Percentiles rank a stretch among this genome's conserved stretches.
Evolutionary conservation across 768 basidiomycete genomes (phyloP).

Genomic region (Krasilnikovozyma curviuscula): DNA sequence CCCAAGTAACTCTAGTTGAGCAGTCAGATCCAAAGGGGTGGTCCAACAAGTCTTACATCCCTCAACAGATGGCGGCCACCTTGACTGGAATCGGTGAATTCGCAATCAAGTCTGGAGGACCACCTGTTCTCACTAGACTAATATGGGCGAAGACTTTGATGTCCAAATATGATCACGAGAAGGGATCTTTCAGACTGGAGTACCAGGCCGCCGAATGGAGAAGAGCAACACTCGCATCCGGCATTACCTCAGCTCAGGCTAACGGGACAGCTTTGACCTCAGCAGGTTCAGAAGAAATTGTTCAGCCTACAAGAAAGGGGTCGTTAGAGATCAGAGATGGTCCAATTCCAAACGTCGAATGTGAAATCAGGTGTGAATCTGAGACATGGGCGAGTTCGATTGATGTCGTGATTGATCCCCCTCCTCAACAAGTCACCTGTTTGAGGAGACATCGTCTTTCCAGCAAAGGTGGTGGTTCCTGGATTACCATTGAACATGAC

Average conservation of each 20-base stretch:
- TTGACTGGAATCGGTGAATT: constrained; percentile 88
- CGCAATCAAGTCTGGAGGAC: constrained; percentile 84
- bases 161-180: constrained; percentile 72
- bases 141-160: constrained; percentile 45
- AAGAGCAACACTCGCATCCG: constrained; percentile 3
- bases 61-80: constrained; percentile 56
- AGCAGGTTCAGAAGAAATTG: too few relatives aligned
- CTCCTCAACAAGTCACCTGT: constrained; percentile 61
- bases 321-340: constrained; percentile 11
- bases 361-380: constrained; percentile 76
- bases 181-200: constrained; percentile 57
- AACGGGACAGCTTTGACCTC: too few relatives aligned
- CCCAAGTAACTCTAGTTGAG: constrained; percentile 76
- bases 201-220: constrained; percentile 34
- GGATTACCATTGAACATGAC: constrained; percentile 82
- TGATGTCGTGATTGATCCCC: constrained; percentile 82
- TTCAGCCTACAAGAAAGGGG: not conserved
- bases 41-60: constrained; percentile 85
- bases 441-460: constrained; percentile 74
- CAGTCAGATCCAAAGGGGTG: constrained; percentile 96
- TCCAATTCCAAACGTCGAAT: constrained; percentile 40
- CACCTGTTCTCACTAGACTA: constrained; percentile 72
- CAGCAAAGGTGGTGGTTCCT: constrained; percentile 70
- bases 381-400: constrained; percentile 70
- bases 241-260: not conserved